Evolutionary conservation across 768 basidiomycete genomes (phyloP).

Genomic region (Agrocybe chaxingu): DNA sequence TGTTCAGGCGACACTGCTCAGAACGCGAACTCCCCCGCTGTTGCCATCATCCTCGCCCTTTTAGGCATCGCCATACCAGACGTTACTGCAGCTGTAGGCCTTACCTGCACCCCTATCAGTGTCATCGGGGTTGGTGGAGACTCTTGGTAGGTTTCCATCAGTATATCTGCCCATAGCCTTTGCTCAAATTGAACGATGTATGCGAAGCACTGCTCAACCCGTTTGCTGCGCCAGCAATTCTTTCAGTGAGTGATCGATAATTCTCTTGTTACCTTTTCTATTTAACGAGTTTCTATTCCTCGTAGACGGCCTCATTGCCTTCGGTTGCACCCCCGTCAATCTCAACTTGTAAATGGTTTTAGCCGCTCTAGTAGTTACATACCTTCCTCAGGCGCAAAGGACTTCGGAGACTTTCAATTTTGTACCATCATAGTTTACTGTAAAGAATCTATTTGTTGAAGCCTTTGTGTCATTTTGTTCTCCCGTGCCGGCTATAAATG

Average conservation of each 20-base stretch:
- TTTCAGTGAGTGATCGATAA: not conserved
- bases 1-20: not conserved
- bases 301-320: conserved; percentile 1
- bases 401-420: no score
- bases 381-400: no score
- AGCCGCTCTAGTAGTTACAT: not conserved
- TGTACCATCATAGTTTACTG: no score
- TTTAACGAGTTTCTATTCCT: conserved; percentile 4
- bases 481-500: no score
- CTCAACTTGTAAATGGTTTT: not conserved
- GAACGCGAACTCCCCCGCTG: not conserved
- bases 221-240: conserved; percentile 1
- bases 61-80: not conserved
- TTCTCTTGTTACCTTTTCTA: no score
- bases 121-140: not conserved
- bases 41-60: not conserved
- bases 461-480: no score
- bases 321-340: conserved; percentile 2
- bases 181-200: not conserved
- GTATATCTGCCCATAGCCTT: not conserved
- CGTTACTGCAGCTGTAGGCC: not conserved
- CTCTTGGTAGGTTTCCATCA: not conserved
- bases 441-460: no score
- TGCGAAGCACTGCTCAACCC: not conserved
- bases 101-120: not conserved